Base-by-base conservation (phyloP, 345 rosid genomes). In the Luvunga scandens region DNA sequence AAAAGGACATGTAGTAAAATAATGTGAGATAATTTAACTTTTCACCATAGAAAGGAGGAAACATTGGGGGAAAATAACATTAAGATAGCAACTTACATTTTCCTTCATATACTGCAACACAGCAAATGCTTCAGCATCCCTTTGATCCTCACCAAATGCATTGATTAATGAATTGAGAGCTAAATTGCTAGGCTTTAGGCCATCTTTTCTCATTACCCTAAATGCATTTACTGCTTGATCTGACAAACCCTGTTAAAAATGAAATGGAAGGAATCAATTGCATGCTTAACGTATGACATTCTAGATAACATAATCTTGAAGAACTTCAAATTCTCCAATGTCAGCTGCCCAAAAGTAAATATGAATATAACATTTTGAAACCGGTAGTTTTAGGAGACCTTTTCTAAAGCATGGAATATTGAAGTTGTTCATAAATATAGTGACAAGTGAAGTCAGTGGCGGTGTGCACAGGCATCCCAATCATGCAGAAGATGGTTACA, bases 71-170 rank as follows among this genome's bases (percentile, higher is more conserved):
- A 38, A 82, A 33, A 62, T 27, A 57, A 66, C 28, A 61, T 22
- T 60, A 63, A 56, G 36, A 2, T 18, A 14, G 57, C 36, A 64
- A 81, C 85, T 85, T 71, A 96, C 99, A 61, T 94, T 90, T 81
- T 91, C 99, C 82, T 92, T 96, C 98, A 96, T 94, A 85, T 89
- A 94, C 78, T 91, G 95, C 76, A 96, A 85, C 77, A 96, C 98
- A 24, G 97, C 88, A 78, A 94, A 96, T 14, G 97, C 99, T 87
- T 94, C 99, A 8, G 80, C 91, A 60, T 91, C 99, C 80, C 97
- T 90, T 87, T 95, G 86, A 81, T 96, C 99, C 87, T 91, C 97
- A 3, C 97, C 97, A 88, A 94, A 96, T 48, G 99, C 99, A 84
- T 96, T 94, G 81, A 94, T 90, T 75, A 96, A 86, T 6, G 98